Conservation (phyloP, 2,329 filamentous ascomycete species). For the Colletotrichum neosansevieriae region DNA sequence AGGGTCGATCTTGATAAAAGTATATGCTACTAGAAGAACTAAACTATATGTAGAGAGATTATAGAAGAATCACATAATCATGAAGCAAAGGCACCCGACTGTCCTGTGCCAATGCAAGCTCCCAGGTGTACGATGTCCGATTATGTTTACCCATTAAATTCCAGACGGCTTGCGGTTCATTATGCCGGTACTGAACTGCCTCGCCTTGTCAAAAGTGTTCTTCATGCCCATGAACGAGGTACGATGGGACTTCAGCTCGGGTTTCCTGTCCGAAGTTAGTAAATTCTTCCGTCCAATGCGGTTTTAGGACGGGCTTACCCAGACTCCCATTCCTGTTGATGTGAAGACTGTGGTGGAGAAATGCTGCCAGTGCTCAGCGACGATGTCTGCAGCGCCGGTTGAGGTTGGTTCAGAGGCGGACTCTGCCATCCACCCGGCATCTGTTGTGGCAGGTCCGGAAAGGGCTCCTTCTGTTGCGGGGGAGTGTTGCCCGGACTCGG, state of each 20-base stretch:
- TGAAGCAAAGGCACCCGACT: not conserved
- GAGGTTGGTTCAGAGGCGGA: conserved; percentile 20
- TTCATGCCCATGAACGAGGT: conserved; percentile 39
- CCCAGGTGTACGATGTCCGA: not conserved
- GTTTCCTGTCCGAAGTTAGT: conserved; percentile 21
- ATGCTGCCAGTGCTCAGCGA: not conserved
- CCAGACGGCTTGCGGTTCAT: conserved; percentile 38
- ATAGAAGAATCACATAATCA: not conserved
- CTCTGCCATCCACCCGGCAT: conserved; percentile 34
- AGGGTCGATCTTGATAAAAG: no score
- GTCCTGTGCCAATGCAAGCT: not conserved
- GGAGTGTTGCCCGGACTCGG: conserved; percentile 29
- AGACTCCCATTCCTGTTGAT: conserved; percentile 31
- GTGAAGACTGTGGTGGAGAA: conserved; percentile 20
- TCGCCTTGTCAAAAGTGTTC: conserved; percentile 38
- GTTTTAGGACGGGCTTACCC: conserved; percentile 9
- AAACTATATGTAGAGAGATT: no score
- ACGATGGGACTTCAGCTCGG: conserved; percentile 32
- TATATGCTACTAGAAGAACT: no score
- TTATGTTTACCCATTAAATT: conserved; percentile 2
- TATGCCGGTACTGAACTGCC: conserved; percentile 36
- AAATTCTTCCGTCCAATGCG: not conserved
- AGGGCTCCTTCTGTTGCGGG: conserved; percentile 31
- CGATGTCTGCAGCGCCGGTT: conserved; percentile 21
- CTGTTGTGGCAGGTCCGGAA: conserved; percentile 29